A percentile compares a stretch with the other conserved stretches of the same genome.
phyloP scores from a whole-genome alignment of 345 rosid species.

The Aquilaria malaccensis region DNA sequence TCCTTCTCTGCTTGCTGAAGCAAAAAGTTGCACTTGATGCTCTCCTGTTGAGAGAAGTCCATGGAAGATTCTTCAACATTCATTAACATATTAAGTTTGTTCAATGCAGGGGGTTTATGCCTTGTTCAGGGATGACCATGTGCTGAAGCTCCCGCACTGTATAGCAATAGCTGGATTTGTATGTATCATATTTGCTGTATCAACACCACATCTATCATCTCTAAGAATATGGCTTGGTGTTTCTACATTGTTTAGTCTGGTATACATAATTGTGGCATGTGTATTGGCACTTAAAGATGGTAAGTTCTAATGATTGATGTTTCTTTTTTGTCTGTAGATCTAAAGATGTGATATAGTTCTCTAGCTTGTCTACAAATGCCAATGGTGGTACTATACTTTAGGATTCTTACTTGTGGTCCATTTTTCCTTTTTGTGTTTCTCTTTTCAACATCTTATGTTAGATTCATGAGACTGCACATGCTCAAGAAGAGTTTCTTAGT shows the following conservation, averaged over 20 bases:
- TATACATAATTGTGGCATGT: conserved; percentile 49
- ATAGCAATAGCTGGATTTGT: conserved; percentile 45
- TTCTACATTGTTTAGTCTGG: conserved; percentile 55
- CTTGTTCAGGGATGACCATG: conserved; percentile 36
- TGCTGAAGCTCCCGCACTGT: conserved; percentile 52
- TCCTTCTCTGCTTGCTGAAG: background rate
- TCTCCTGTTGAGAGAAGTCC: background rate
- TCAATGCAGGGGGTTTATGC: conserved; percentile 48
- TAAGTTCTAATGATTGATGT: conserved; percentile 12
- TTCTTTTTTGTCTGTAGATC: too few relatives aligned
- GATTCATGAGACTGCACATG: too few relatives aligned
- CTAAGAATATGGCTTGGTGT: conserved; percentile 74
- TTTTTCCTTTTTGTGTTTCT: too few relatives aligned
- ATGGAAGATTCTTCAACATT: background rate
- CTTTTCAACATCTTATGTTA: too few relatives aligned
- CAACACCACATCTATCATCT: conserved; percentile 73
- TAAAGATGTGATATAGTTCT: too few relatives aligned
- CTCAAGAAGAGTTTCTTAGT: too few relatives aligned
- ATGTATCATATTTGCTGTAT: conserved; percentile 59
- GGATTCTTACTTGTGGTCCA: too few relatives aligned
- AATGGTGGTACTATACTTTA: too few relatives aligned
- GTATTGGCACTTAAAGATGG: conserved; percentile 58
- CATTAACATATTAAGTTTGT: background rate
- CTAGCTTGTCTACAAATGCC: too few relatives aligned
- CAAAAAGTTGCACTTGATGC: background rate